These are phyloP conservation scores for Metschnikowia noctiluminum DNA, from an alignment of 805 yeast species.

Conservation along the genomic window DNA sequence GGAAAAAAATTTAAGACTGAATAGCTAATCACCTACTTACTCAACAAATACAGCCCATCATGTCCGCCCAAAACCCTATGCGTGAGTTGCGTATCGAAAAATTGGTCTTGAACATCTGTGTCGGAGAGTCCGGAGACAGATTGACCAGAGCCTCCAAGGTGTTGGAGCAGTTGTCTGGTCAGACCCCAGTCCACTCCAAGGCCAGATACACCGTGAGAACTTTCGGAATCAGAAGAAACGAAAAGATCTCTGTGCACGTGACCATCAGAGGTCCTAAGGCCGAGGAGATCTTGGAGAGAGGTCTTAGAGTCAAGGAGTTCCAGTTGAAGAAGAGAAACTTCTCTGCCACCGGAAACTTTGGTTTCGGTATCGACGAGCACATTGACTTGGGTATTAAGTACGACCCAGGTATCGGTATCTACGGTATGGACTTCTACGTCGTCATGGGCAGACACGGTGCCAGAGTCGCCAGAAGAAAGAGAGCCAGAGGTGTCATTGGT, in stretches of 20 bases:
- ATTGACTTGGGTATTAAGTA: slow-evolving; percentile 99
- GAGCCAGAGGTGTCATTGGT: slow-evolving; percentile 85
- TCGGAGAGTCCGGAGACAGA: slow-evolving; percentile 99
- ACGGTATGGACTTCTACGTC: slow-evolving; percentile 99
- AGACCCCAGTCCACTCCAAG: slow-evolving; percentile 99
- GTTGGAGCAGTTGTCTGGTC: slow-evolving; percentile 99
- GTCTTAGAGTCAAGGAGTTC: slow-evolving; percentile 99
- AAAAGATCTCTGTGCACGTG: slow-evolving; percentile 98
- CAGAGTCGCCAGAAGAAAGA: slow-evolving; percentile 98
- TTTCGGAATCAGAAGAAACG: slow-evolving; percentile 99
- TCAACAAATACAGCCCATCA: slow-evolving; percentile 13
- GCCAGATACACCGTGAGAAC: slow-evolving; percentile 99
- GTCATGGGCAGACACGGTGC: slow-evolving; percentile 99
- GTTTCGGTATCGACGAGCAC: slow-evolving; percentile 99
- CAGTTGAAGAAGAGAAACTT: slow-evolving; percentile 93
- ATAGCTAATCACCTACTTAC: slow-evolving; percentile 1
- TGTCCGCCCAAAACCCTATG: slow-evolving; percentile 81
- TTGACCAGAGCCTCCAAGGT: slow-evolving; percentile 99
- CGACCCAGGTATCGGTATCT: slow-evolving; percentile 99
- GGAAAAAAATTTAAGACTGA: slow-evolving; percentile 7
- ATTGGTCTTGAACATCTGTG: slow-evolving; percentile 99
- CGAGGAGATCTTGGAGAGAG: slow-evolving; percentile 99
- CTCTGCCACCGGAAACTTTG: slow-evolving; percentile 99
- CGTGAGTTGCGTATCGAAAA: slow-evolving; percentile 99
- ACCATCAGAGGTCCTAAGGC: slow-evolving; percentile 99